A percentile compares a stretch with the other conserved stretches of the same genome.
Evolutionary conservation across 2,329 filamentous ascomycete genomes (phyloP).

Genomic region (Penicillium sp.): DNA sequence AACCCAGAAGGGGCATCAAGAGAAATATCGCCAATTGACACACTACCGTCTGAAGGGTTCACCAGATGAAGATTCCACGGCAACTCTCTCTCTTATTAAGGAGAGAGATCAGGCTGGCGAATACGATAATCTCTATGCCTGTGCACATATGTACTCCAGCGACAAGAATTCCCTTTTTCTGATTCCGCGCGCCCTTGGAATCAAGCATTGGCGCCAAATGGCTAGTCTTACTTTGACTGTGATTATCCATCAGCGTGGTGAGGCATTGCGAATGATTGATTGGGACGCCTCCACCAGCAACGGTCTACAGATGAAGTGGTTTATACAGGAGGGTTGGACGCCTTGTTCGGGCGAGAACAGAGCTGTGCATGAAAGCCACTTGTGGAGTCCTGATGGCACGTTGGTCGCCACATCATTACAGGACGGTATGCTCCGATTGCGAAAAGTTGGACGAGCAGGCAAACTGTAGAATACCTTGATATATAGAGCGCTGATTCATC

Average conservation of each 20-base stretch:
- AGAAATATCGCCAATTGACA: constrained; percentile 42
- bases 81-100: constrained; percentile 14
- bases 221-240: constrained; percentile 48
- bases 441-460: constrained; percentile 9
- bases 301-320: constrained; percentile 41
- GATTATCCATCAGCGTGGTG: constrained; percentile 44
- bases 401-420: constrained; percentile 49
- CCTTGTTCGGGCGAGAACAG: constrained; percentile 44
- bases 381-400: constrained; percentile 43
- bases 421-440: constrained; percentile 46
- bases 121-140: constrained; percentile 53
- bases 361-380: constrained; percentile 45
- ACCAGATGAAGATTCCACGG: constrained; percentile 28
- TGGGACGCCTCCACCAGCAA: constrained; percentile 20
- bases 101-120: constrained; percentile 30
- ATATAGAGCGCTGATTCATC: too few relatives aligned
- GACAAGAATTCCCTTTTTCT: constrained; percentile 54
- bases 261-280: constrained; percentile 42
- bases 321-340: constrained; percentile 48
- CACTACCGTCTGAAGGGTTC: constrained; percentile 47
- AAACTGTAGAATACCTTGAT: constrained; percentile 19
- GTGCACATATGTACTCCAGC: constrained; percentile 55
- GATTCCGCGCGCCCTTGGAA: constrained; percentile 48
- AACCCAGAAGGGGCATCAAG: constrained; percentile 24
- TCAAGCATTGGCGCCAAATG: constrained; percentile 41